Evolutionary conservation across 441 rosid species (phyloP).

Genomic region (Flueggea neowawraea): DNA sequence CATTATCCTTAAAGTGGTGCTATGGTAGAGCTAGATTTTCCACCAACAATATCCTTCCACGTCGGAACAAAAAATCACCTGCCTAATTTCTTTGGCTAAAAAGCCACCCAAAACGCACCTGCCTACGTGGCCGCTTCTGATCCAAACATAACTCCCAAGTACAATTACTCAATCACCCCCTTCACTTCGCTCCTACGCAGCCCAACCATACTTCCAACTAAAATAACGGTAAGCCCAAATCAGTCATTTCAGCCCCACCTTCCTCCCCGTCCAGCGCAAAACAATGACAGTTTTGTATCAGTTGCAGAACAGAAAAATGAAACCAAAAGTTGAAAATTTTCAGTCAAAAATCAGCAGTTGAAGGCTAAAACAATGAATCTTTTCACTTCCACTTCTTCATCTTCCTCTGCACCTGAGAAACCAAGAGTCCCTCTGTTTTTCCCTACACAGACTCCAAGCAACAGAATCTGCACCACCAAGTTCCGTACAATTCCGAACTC

Average conservation of each 20-base stretch:
- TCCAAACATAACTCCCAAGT: slow-evolving; percentile 16
- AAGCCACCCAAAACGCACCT: slow-evolving; percentile 22
- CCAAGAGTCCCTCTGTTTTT: slow-evolving; percentile 38
- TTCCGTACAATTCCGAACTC: slow-evolving; percentile 22
- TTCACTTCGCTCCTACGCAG: too few species aligned
- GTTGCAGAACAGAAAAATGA: slow-evolving; percentile 19
- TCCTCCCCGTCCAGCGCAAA: neutral
- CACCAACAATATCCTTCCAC: slow-evolving; percentile 18
- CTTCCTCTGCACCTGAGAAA: slow-evolving; percentile 38
- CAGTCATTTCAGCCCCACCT: slow-evolving; percentile 5
- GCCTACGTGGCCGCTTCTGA: slow-evolving; percentile 46
- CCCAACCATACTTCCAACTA: too few species aligned
- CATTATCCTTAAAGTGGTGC: too few species aligned
- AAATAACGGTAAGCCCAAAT: slow-evolving; percentile 3
- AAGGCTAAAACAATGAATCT: slow-evolving; percentile 38
- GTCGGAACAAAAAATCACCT: slow-evolving; percentile 32
- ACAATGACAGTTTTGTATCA: slow-evolving; percentile 29
- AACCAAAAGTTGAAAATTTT: too few species aligned
- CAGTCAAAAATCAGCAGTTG: too few species aligned
- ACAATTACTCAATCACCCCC: slow-evolving; percentile 34
- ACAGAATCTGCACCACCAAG: slow-evolving; percentile 22
- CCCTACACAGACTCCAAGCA: slow-evolving; percentile 40
- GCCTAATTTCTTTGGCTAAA: neutral
- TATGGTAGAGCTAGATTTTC: neutral
- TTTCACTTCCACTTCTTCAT: slow-evolving; percentile 38